These are phyloP conservation scores for Ophiostoma australiae DNA, from an alignment of 2,329 filamentous ascomycete species.

Conservation along the genomic window DNA sequence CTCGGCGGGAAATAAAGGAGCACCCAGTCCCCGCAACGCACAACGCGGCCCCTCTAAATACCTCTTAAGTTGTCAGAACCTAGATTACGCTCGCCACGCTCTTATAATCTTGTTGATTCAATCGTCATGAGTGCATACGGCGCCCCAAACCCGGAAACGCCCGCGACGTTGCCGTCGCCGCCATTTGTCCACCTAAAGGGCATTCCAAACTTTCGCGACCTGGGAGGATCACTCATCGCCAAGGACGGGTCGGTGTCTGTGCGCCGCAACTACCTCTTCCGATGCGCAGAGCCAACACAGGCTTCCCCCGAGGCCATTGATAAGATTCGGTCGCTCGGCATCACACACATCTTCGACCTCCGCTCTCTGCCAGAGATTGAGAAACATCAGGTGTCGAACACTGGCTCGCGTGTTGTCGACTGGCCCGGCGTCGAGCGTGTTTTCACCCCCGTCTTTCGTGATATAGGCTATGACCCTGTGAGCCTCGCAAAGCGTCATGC, in stretches of 20 bases:
- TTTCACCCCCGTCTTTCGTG: conserved; percentile 61
- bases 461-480: conserved; percentile 58
- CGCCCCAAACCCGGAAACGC: conserved; percentile 18
- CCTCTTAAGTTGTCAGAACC: not conserved
- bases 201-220: conserved; percentile 63
- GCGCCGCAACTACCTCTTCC: conserved; percentile 48
- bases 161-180: conserved; percentile 35
- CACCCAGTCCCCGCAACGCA: not conserved
- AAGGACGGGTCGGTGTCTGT: conserved; percentile 5
- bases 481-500: conserved; percentile 56
- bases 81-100: not conserved
- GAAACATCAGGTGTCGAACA: conserved; percentile 34
- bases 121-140: conserved; percentile 9
- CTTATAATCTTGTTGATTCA: not conserved
- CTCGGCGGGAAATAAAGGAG: not conserved
- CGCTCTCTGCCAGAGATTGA: conserved; percentile 58
- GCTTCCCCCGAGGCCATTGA: conserved; percentile 51
- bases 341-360: conserved; percentile 64
- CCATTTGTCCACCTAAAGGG: conserved; percentile 52
- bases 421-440: conserved; percentile 51
- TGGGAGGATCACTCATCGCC: conserved; percentile 53
- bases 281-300: conserved; percentile 61
- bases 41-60: not conserved
- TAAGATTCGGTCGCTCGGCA: conserved; percentile 51
- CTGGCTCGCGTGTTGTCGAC: conserved; percentile 35